Evolutionary conservation across 2,329 filamentous ascomycete species (phyloP), one percentile per base, ranked within the genome.

Genomic region (Clathrospora elynae): DNA sequence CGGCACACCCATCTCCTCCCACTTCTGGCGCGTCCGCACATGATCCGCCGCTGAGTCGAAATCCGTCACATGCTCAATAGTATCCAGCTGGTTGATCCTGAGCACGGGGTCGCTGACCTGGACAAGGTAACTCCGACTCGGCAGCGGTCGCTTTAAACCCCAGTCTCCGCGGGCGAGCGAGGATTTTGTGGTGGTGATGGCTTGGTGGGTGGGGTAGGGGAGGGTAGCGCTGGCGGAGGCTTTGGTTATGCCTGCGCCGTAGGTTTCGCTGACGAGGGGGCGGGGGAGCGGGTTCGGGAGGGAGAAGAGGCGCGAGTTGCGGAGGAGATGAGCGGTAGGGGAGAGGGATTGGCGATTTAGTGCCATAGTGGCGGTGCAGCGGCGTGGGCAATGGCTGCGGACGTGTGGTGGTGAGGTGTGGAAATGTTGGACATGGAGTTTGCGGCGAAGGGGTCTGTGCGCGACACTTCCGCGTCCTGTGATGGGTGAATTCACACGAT

Each of bases 291-390:
- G 83, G 45, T 83, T 79, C 10, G 92, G 91, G 42, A 97, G 78
- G 16, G 91, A 87, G 74, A 97, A 97, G 59, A 97, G 80, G 57
- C 92, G 88, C 46, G 92, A 97, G 47, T 85, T 83, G 70, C 92
- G 86, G 64, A 97, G 80, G 57, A 97, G 80, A 51, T 79, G 79
- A 40, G 82, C 80, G 38, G 82, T 80, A 22, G 83, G 83, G 48
- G 83, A 85, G n/a, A 64, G 44, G 14, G 53, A 64, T 46, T 67
- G 64, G 29, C 67, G 60, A 20, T 57, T 59, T 48, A 63, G 55
- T 37, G 66, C 61, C 66, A 71, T 71, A 6, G 36, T 46, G 54
- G 51, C 55, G 62, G 71, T 67, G 61, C 63, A 63, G 63, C 64
- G 59, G 59, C 60, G 52, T 51, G 50, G 24, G 51, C 59, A 63